Base-by-base conservation (phyloP, 2,329 filamentous ascomycete genomes). In the Pyrenophora tritici-repentis region DNA sequence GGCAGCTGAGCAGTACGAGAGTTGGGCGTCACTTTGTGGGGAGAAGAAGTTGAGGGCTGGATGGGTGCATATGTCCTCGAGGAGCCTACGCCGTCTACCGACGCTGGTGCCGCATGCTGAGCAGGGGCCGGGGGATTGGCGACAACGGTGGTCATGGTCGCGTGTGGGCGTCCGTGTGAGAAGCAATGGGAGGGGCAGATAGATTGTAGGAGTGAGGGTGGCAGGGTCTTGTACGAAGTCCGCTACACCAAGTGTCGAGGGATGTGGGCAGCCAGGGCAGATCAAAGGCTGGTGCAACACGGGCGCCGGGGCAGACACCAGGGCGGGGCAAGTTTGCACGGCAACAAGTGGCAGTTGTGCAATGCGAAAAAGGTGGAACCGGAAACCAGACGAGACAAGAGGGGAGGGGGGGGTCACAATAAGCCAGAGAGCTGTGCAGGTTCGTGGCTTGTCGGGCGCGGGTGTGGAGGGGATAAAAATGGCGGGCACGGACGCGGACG, bases 111-210 rank as follows among this genome's bases (percentile, higher is more conserved):
- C 50, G 67, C 64, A 64, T 72, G 70, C 61, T 73, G 68, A 60
- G 73, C 62, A 63, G 71, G 56, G 70, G 68, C 66, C 61, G 66
- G 72, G 62, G 76, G 68, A 46, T 73, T 72, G 57, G 76, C 77
- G 68, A 79, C 70, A 56, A 74, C 75, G 62, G 77, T 77, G 52
- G 76, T 77, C 77, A 79, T 79, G 67, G 64, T 68, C 63, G 58
- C 60, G 59, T 44, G 59, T 56, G 62, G 54, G 52, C 40, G 50
- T 46, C 42, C 48, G 56, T 50, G 55, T 53, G 40, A 52, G 54
- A 44, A 47, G 14, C 36, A 39, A 45, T 41, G 39, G 53, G 51
- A 55, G 66, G 55, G 55, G 58, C 55, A 55, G 56, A 43, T 55
- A 64, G 64, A 70, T 65, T 68, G 65, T 66, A 66, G 67, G 68